Percentiles rank a stretch among this genome's conserved stretches.
These are phyloP conservation scores for Daldinia concentrica DNA, from an alignment of 495 filamentous ascomycete genomes.

Conservation along the genomic window DNA sequence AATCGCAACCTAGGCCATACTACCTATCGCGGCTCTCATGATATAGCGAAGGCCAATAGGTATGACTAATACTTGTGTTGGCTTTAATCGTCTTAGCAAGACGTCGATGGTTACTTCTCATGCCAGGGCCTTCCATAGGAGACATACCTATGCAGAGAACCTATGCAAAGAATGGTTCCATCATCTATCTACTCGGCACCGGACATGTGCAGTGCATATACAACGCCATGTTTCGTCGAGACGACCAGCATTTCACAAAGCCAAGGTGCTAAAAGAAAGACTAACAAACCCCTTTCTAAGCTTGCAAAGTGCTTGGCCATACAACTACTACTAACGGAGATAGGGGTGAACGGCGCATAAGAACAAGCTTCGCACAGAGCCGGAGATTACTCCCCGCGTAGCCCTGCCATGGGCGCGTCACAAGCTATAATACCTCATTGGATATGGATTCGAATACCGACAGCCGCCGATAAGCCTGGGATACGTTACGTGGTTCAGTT, in stretches of 20 bases:
- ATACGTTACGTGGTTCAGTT: slow-evolving; percentile 38
- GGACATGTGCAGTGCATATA: background rate
- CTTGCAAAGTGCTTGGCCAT: background rate
- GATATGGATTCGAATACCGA: slow-evolving; percentile 3
- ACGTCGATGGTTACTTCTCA: background rate
- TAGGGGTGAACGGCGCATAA: background rate
- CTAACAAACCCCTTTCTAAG: background rate
- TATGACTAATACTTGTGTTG: background rate
- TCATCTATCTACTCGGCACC: background rate
- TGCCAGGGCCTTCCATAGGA: background rate
- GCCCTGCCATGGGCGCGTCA: slow-evolving; percentile 10
- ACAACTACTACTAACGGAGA: background rate
- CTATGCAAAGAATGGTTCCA: background rate
- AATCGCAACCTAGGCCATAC: background rate
- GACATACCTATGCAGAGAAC: background rate
- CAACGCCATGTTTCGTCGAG: background rate
- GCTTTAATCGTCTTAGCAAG: background rate
- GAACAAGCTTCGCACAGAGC: slow-evolving; percentile 2
- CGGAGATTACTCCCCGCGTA: slow-evolving; percentile 15
- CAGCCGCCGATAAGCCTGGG: slow-evolving; percentile 14
- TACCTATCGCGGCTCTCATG: background rate
- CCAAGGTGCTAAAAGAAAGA: background rate
- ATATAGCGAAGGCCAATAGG: background rate
- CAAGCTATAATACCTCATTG: slow-evolving; percentile 1
- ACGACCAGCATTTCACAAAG: background rate